Conservation (phyloP, 257 asterid species). For the Capsicum rhomboideum region DNA sequence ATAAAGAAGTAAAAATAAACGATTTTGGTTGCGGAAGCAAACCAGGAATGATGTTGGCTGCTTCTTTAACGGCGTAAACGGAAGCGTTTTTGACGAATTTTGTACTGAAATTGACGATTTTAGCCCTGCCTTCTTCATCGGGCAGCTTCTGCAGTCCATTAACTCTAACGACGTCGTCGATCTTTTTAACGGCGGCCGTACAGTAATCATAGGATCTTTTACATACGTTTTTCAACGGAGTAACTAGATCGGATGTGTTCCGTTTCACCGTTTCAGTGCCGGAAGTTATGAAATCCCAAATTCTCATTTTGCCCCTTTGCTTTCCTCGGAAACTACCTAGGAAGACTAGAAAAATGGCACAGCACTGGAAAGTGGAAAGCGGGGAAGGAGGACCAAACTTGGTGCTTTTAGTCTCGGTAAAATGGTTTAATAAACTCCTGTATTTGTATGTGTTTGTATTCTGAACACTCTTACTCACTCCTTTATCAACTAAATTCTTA, state of each 20-base stretch:
- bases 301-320: constrained; percentile 18
- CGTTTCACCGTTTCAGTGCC: constrained; percentile 32
- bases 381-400: not conserved
- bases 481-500: too few relatives aligned
- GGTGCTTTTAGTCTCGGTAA: accelerated
- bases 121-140: constrained; percentile 21
- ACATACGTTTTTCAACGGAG: constrained; percentile 15
- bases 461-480: too few relatives aligned
- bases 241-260: constrained; percentile 16
- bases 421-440: too few relatives aligned
- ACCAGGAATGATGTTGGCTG: constrained; percentile 38
- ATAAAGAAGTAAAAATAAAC: too few relatives aligned
- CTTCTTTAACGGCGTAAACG: constrained; percentile 15
- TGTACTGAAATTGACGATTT: constrained; percentile 10
- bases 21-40: not conserved
- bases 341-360: not conserved
- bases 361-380: not conserved
- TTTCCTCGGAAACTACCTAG: not conserved
- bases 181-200: constrained; percentile 14
- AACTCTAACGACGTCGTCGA: constrained; percentile 20
- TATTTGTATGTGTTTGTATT: too few relatives aligned
- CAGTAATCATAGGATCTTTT: constrained; percentile 12
- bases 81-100: constrained; percentile 27
- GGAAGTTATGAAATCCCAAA: constrained; percentile 35
- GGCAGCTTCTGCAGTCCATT: constrained; percentile 11